Evolutionary conservation across 192 early-diverging fungal genomes (phyloP).

Genomic region (Coemansia sp.): DNA sequence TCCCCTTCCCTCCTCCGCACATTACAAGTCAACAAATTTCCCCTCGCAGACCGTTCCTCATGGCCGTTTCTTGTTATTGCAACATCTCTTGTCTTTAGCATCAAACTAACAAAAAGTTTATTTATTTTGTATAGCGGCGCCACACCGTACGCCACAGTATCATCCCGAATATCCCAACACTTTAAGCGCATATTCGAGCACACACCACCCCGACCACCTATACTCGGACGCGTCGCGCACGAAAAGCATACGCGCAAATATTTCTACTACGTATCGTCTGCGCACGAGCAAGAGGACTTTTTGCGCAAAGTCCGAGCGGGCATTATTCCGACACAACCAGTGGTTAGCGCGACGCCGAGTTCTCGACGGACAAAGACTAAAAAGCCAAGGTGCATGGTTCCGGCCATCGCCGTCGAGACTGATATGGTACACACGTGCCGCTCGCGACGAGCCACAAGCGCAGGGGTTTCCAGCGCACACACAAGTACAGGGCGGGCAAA

Average conservation of each 20-base stretch:
- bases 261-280: constrained; percentile 72
- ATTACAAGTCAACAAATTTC: neutral
- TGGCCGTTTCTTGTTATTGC: neutral
- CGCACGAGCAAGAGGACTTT: constrained; percentile 46
- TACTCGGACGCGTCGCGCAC: constrained; percentile 70
- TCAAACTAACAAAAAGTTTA: neutral
- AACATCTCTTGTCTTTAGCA: neutral
- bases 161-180: constrained; percentile 86
- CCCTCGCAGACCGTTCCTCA: neutral
- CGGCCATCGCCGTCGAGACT: constrained; percentile 44
- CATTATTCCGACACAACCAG: constrained; percentile 34
- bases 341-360: constrained; percentile 5
- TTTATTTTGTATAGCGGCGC: constrained; percentile 56
- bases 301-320: constrained; percentile 38
- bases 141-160: constrained; percentile 86
- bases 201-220: constrained; percentile 68
- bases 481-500: neutral
- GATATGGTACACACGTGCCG: constrained; percentile 25
- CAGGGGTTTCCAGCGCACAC: constrained; percentile 12
- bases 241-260: constrained; percentile 70
- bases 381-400: constrained; percentile 49
- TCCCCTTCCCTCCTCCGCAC: neutral
- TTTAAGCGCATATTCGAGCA: constrained; percentile 80
- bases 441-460: constrained; percentile 36
- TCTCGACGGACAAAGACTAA: constrained; percentile 20